Percentiles rank a stretch among this genome's conserved stretches.
phyloP scores from a whole-genome alignment of 352 stramenopile species.

The Phytopythium chamaehyphon region DNA sequence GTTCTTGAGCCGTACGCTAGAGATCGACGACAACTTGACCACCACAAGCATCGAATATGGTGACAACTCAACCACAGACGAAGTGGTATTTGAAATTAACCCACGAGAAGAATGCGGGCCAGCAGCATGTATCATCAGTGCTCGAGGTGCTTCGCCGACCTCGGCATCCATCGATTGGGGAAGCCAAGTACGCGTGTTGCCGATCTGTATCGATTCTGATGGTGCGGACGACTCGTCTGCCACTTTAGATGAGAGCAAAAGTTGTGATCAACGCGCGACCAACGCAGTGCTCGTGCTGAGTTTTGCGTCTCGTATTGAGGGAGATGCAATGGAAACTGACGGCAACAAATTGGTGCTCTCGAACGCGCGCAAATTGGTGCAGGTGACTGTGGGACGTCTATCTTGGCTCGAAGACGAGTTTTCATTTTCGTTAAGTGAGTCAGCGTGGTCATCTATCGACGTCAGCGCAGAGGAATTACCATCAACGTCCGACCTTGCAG shows the following conservation, averaged over 20 bases:
- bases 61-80: not conserved
- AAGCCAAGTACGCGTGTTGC: constrained; percentile 40
- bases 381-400: constrained; percentile 40
- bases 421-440: not conserved
- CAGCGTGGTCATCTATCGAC: constrained; percentile 14
- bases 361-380: constrained; percentile 39
- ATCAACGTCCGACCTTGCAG: constrained; percentile 16
- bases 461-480: constrained; percentile 27
- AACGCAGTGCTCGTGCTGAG: constrained; percentile 47
- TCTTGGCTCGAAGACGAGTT: constrained; percentile 24
- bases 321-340: constrained; percentile 26
- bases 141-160: constrained; percentile 21
- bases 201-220: constrained; percentile 30
- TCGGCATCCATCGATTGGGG: constrained; percentile 32
- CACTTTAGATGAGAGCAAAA: constrained; percentile 23
- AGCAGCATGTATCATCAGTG: constrained; percentile 40
- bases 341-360: constrained; percentile 25
- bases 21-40: constrained; percentile 28
- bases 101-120: constrained; percentile 50
- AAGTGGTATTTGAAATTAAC: constrained; percentile 45
- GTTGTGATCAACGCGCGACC: constrained; percentile 22
- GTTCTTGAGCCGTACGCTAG: constrained; percentile 32
- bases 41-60: constrained; percentile 11
- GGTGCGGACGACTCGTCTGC: constrained; percentile 27
- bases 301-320: constrained; percentile 46